Percentiles rank a stretch among this genome's conserved stretches.
Evolutionary conservation across 768 basidiomycete genomes (phyloP).

Genomic region (Naematelia aurantialba): DNA sequence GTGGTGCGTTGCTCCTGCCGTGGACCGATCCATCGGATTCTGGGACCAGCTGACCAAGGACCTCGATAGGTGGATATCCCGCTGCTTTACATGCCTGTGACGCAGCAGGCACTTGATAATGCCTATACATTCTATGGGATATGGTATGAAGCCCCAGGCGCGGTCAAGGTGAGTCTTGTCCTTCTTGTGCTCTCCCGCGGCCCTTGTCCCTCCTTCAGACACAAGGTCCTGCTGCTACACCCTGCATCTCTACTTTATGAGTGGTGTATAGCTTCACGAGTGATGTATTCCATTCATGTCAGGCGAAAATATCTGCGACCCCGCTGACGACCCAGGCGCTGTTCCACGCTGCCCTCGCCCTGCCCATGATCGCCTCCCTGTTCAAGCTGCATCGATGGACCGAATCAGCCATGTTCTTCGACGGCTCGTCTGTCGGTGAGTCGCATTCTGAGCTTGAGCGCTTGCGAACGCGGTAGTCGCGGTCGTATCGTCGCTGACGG

Average conservation of each 20-base stretch:
- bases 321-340: slow-evolving; percentile 62
- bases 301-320: no score
- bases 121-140: slow-evolving; percentile 87
- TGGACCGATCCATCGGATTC: background rate
- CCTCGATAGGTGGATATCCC: slow-evolving; percentile 82
- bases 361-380: slow-evolving; percentile 70
- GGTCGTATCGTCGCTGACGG: no score
- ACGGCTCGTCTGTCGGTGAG: slow-evolving; percentile 80
- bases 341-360: slow-evolving; percentile 75
- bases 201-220: no score
- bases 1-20: slow-evolving; percentile 25
- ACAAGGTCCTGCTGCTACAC: no score
- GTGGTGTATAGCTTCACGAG: no score
- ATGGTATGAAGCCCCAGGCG: slow-evolving; percentile 87
- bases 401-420: slow-evolving; percentile 92
- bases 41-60: slow-evolving; percentile 36
- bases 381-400: slow-evolving; percentile 81
- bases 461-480: no score
- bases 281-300: no score
- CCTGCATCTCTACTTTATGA: no score
- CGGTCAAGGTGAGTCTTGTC: slow-evolving; percentile 69
- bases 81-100: slow-evolving; percentile 66
- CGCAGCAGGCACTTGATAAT: slow-evolving; percentile 64
- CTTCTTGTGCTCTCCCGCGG: background rate
- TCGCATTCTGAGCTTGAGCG: slow-evolving; percentile 11